Evolutionary conservation across 2,329 filamentous ascomycete species (phyloP).

Genomic region (Diaporthe sp.): DNA sequence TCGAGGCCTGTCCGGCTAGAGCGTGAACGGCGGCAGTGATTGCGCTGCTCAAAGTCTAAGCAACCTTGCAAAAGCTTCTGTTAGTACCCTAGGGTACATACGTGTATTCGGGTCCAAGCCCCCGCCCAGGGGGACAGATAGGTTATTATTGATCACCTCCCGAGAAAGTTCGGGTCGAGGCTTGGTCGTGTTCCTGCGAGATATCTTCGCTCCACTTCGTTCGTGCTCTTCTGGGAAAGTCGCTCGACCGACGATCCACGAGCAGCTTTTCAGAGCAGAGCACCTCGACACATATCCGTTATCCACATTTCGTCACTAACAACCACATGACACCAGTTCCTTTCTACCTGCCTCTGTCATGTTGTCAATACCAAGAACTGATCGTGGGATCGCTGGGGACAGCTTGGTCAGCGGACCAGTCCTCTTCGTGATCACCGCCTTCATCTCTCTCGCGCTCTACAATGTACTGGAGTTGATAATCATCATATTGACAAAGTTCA

Average conservation of each 20-base stretch:
- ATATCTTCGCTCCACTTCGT: not conserved
- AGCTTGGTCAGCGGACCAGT: slow-evolving; percentile 6
- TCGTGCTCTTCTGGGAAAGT: not conserved
- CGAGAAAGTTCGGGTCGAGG: not conserved
- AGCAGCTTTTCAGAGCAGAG: slow-evolving; percentile 23
- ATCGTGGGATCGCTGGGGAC: slow-evolving; percentile 14
- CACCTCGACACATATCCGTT: not conserved
- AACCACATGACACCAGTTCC: not conserved
- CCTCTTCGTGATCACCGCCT: slow-evolving; percentile 34
- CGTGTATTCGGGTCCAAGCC: not conserved
- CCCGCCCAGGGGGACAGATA: not conserved
- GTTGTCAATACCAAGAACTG: slow-evolving; percentile 16
- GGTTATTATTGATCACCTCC: slow-evolving; percentile 5
- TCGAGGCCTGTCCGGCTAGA: not conserved
- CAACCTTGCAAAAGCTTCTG: slow-evolving; percentile 13
- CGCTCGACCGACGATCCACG: not conserved
- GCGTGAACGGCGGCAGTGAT: not conserved
- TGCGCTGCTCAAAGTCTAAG: slow-evolving; percentile 3
- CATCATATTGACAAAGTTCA: slow-evolving; percentile 37
- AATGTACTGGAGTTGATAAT: slow-evolving; percentile 37
- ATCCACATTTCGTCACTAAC: not conserved
- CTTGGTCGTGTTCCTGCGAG: not conserved
- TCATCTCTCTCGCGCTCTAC: slow-evolving; percentile 37
- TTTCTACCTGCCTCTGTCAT: not conserved
- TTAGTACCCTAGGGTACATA: too few relatives aligned